These are phyloP conservation scores for Phytophthora boehmeriae DNA, from an alignment of 352 stramenopile genomes.

Conservation along the genomic window DNA sequence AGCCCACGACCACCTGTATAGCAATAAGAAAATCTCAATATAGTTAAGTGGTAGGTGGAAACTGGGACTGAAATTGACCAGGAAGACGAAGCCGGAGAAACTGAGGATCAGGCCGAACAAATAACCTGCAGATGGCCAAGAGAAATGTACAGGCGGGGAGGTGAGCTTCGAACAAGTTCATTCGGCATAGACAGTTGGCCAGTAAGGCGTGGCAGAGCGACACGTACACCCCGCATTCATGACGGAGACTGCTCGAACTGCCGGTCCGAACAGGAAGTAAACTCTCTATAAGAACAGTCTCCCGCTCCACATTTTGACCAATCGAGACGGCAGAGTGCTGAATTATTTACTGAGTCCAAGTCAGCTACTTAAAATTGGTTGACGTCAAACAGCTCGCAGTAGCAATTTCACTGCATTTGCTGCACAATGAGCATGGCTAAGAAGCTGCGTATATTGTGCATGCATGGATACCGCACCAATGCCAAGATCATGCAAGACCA, in stretches of 20 bases:
- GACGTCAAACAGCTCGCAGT: constrained; percentile 25
- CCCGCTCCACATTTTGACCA: no score
- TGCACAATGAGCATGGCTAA: constrained; percentile 19
- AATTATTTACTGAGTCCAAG: no score
- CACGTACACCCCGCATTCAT: constrained; percentile 34
- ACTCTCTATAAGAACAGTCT: not conserved
- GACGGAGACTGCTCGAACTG: not conserved
- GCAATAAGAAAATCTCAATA: constrained; percentile 11
- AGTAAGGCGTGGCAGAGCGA: not conserved
- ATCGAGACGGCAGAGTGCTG: no score
- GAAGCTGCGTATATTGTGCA: constrained; percentile 61
- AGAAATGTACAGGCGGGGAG: not conserved
- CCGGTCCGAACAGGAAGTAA: not conserved
- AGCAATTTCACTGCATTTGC: constrained; percentile 1
- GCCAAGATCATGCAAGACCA: constrained; percentile 57
- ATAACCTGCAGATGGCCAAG: constrained; percentile 44
- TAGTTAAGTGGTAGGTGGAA: not conserved
- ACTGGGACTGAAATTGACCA: constrained; percentile 41
- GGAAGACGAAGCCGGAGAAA: constrained; percentile 81
- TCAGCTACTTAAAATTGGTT: no score
- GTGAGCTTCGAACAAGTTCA: constrained; percentile 7
- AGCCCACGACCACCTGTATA: constrained; percentile 66
- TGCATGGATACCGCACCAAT: constrained; percentile 73
- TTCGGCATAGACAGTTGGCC: not conserved
- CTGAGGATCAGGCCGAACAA: constrained; percentile 81